A percentile compares a stretch with the other conserved stretches of the same genome.
phyloP scores from a whole-genome alignment of 164 flowering plant species.

The Piper betle region DNA sequence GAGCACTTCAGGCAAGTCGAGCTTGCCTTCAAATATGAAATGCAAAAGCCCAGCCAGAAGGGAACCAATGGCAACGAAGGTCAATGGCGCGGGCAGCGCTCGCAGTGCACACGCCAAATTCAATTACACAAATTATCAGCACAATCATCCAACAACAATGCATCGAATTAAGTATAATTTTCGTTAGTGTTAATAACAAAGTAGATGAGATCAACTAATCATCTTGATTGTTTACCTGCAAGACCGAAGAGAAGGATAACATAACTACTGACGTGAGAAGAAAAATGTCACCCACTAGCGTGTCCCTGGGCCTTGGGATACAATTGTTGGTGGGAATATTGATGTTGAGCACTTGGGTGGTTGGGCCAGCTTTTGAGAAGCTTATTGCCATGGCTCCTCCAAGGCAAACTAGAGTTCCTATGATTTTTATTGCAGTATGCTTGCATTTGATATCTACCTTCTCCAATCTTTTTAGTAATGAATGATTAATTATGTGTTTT shows the following conservation, averaged over 20 bases:
- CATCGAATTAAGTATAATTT: neutral
- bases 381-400: slow-evolving; percentile 64
- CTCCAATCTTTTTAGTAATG: slow-evolving; percentile 17
- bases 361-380: slow-evolving; percentile 29
- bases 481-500: neutral
- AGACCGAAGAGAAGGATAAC: slow-evolving; percentile 39
- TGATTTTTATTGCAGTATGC: slow-evolving; percentile 58
- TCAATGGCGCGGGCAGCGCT: slow-evolving; percentile 78
- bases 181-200: neutral
- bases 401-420: slow-evolving; percentile 67
- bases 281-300: slow-evolving; percentile 45
- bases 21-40: slow-evolving; percentile 24
- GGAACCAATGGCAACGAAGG: slow-evolving; percentile 52
- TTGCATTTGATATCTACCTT: slow-evolving; percentile 39
- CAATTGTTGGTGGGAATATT: slow-evolving; percentile 1
- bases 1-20: slow-evolving; percentile 17
- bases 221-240: slow-evolving; percentile 39
- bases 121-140: neutral
- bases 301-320: slow-evolving; percentile 21
- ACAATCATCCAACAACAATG: neutral
- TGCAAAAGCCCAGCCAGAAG: slow-evolving; percentile 24
- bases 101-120: slow-evolving; percentile 51
- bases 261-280: slow-evolving; percentile 49
- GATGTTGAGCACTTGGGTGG: neutral
- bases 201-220: neutral